These are phyloP conservation scores for Trichophyton benhamiae DNA, from an alignment of 2,329 filamentous ascomycete genomes.

Conservation along the genomic window DNA sequence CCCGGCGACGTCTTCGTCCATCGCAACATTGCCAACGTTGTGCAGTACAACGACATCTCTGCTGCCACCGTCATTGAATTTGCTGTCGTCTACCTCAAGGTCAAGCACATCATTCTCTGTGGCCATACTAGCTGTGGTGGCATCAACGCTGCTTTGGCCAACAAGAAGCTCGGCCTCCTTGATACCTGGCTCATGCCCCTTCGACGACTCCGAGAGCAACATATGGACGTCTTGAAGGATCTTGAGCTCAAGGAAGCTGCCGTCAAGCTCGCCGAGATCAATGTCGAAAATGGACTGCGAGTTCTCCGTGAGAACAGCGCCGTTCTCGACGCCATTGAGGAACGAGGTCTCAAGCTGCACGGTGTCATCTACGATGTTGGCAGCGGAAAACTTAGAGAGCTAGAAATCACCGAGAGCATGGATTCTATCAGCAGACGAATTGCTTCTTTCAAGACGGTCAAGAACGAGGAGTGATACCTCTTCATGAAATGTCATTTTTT, in stretches of 20 bases:
- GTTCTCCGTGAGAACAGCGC: constrained; percentile 56
- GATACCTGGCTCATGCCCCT: constrained; percentile 51
- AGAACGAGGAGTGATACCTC: background rate
- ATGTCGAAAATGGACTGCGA: constrained; percentile 57
- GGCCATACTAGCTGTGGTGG: constrained; percentile 52
- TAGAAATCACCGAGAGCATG: constrained; percentile 36
- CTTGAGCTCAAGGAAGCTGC: constrained; percentile 39
- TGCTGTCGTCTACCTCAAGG: constrained; percentile 58
- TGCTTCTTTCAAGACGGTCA: constrained; percentile 29
- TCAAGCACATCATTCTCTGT: constrained; percentile 50
- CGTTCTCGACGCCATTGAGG: constrained; percentile 56
- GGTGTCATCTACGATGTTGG: constrained; percentile 63
- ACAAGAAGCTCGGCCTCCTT: constrained; percentile 46
- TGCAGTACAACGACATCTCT: constrained; percentile 63
- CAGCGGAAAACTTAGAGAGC: constrained; percentile 41
- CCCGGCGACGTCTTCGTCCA: constrained; percentile 81
- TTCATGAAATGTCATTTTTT: background rate
- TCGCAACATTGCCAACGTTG: constrained; percentile 80
- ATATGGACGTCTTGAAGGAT: constrained; percentile 39
- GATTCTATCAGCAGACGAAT: constrained; percentile 28
- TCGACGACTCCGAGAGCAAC: constrained; percentile 42
- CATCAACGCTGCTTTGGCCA: constrained; percentile 43
- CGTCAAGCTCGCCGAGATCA: constrained; percentile 59
- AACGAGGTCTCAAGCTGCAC: constrained; percentile 61
- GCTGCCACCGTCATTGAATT: constrained; percentile 66